Conservation (phyloP, 2,329 filamentous ascomycete species). For the Parasarocladium wereldwijsianum region DNA sequence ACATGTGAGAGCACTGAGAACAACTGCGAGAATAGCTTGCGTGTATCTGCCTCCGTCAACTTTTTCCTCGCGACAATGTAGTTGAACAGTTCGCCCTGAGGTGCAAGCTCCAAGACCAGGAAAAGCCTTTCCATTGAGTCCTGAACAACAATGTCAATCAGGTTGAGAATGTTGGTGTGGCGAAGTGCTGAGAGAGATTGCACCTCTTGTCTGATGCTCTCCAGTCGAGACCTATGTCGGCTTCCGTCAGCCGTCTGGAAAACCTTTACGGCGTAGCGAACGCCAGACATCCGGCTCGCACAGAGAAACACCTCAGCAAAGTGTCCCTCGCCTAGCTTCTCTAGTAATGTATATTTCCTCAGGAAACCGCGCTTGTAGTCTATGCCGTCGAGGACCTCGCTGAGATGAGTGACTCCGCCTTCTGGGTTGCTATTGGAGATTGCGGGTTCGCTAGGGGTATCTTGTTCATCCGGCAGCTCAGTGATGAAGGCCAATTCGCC, state of each 20-base stretch:
- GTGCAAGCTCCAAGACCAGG: constrained; percentile 66
- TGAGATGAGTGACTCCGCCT: not conserved
- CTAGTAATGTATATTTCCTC: not conserved
- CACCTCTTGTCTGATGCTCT: not conserved
- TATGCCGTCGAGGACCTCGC: not conserved
- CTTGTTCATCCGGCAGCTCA: not conserved
- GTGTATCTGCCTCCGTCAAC: constrained; percentile 60
- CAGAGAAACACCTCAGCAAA: not conserved
- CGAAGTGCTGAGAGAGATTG: not conserved
- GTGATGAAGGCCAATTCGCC: not conserved
- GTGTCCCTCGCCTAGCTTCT: not conserved
- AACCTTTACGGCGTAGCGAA: not conserved
- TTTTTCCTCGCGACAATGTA: constrained; percentile 75
- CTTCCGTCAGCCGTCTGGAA: not conserved
- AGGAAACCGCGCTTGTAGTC: not conserved
- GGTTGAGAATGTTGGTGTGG: not conserved
- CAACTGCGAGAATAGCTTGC: constrained; percentile 69
- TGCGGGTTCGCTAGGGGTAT: not conserved
- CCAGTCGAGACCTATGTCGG: not conserved
- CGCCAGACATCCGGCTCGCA: not conserved
- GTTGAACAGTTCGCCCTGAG: constrained; percentile 84
- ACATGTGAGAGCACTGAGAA: constrained; percentile 81
- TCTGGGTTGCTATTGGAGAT: not conserved
- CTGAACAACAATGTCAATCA: not conserved
- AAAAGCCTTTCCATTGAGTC: not conserved